phyloP scores from a whole-genome alignment of 768 basidiomycete species.

The Mycena kentingensis region DNA sequence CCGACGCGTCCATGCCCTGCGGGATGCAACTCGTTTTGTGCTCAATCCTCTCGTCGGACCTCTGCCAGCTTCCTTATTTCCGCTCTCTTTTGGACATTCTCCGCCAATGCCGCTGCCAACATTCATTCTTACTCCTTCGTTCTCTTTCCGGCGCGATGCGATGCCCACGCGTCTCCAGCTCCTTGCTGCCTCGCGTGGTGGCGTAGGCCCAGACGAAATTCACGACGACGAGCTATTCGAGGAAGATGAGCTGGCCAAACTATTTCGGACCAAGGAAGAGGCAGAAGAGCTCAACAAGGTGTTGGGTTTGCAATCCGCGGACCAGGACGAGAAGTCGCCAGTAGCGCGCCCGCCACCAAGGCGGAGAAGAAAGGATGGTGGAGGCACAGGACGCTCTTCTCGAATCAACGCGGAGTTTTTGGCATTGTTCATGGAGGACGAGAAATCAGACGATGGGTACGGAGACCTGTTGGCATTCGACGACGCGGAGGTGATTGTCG shows the following conservation, averaged over 20 bases:
- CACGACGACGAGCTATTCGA: constrained; percentile 60
- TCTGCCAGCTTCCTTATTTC: constrained; percentile 18
- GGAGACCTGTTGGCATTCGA: constrained; percentile 12
- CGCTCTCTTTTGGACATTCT: constrained; percentile 12
- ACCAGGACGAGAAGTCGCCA: constrained; percentile 23
- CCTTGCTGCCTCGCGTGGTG: constrained; percentile 59
- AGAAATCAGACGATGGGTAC: constrained; percentile 13
- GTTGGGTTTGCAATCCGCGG: constrained; percentile 34
- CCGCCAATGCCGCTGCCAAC: constrained; percentile 42
- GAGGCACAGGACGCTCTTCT: constrained; percentile 8
- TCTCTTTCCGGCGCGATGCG: constrained; percentile 28
- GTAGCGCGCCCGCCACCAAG: no score
- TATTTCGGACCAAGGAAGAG: constrained; percentile 59
- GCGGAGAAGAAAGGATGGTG: constrained; percentile 16
- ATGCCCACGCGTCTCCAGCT: constrained; percentile 69
- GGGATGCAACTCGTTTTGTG: constrained; percentile 56
- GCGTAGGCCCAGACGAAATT: constrained; percentile 50
- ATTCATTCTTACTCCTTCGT: constrained; percentile 52
- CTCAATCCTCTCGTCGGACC: constrained; percentile 55
- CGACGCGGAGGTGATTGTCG: constrained; percentile 24
- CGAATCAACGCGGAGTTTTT: constrained; percentile 9
- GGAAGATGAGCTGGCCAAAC: constrained; percentile 70
- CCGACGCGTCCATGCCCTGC: constrained; percentile 36
- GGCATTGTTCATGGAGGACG: constrained; percentile 13
- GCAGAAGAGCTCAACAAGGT: constrained; percentile 41